Base-by-base conservation (phyloP, 306 rosid genomes). In the Acacia acuminata region DNA sequence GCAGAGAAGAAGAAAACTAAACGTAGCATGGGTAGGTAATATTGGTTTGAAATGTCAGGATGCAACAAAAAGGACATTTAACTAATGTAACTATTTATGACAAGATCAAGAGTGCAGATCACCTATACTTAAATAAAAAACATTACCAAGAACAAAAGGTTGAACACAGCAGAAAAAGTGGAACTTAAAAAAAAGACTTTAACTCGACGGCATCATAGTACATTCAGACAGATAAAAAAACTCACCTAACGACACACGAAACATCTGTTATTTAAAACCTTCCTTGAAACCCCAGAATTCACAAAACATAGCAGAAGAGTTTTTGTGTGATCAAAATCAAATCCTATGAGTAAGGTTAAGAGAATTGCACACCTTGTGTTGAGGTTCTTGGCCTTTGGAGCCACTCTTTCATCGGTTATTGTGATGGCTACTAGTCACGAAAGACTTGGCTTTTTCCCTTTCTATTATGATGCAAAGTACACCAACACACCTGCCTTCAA, bases 361-460 rank as follows among this genome's bases (percentile, higher is more conserved):
- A 82, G 96, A 75, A 48, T 92, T 11, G 80, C 84, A 82, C 86
- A 71, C 55, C 87, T 94, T 44, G 69, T 87, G 48, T 24, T 89
- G 24, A 88, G 98, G 92, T 82, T 92, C 40, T 27, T 88, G 81
- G 98, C 96, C 24, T 83, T 91, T 7, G 92, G 72, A 1, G 90
- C 98, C 11, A 94, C 98, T 50, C 77, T 94, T 83, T 79, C 91
- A 8, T 90, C 93, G 0, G 90, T 88, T 40, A 75, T 94, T 82
- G 91, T 92, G 61, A 94, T 94, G 98, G 94, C 84, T 22, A 86
- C 97, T 2, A 94, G 96, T 86, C 98, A 83, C 75, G 83, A 92
- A 84, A 89, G 38, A 56, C 36, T 88, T 25, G 82, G 13, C 56
- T 47, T 86, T 82, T 85, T 86, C 4, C 11, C 85, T 4, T 3